phyloP scores from a whole-genome alignment of 2,329 filamentous ascomycete genomes.

The Penicillium sp. region DNA sequence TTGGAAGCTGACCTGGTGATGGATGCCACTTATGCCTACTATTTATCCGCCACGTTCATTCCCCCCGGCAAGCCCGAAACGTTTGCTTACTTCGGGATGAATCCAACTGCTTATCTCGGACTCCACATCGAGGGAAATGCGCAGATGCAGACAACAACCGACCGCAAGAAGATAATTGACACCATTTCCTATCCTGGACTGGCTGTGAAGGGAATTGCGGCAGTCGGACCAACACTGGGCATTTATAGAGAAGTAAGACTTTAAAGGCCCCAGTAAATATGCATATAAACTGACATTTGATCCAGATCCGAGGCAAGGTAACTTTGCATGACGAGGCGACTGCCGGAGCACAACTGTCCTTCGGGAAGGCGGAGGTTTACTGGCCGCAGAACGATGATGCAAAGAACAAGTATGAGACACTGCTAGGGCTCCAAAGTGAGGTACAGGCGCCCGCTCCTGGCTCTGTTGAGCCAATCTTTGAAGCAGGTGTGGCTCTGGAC shows the following conservation, averaged over 20 bases:
- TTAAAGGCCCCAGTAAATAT: background rate
- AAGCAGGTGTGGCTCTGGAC: background rate
- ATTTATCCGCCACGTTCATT: no score
- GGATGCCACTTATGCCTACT: no score
- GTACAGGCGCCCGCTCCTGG: background rate
- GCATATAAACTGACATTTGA: background rate
- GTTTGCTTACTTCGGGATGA: background rate
- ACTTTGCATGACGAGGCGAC: background rate
- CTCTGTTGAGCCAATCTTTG: background rate
- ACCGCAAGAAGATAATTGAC: constrained; percentile 2
- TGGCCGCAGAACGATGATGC: background rate
- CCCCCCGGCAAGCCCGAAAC: no score
- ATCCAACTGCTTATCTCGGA: background rate
- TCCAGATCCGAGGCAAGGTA: background rate
- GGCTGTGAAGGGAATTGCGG: constrained; percentile 5
- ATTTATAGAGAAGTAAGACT: background rate
- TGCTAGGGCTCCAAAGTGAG: background rate
- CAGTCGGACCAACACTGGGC: constrained; percentile 4
- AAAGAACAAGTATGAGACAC: background rate
- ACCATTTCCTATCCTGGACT: constrained; percentile 6
- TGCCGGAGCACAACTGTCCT: background rate
- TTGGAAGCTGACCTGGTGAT: no score
- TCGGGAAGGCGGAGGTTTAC: background rate
- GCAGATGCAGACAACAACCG: background rate
- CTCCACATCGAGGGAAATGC: background rate